Conservation (phyloP, 2,329 filamentous ascomycete species). For the Boeremia exigua region DNA sequence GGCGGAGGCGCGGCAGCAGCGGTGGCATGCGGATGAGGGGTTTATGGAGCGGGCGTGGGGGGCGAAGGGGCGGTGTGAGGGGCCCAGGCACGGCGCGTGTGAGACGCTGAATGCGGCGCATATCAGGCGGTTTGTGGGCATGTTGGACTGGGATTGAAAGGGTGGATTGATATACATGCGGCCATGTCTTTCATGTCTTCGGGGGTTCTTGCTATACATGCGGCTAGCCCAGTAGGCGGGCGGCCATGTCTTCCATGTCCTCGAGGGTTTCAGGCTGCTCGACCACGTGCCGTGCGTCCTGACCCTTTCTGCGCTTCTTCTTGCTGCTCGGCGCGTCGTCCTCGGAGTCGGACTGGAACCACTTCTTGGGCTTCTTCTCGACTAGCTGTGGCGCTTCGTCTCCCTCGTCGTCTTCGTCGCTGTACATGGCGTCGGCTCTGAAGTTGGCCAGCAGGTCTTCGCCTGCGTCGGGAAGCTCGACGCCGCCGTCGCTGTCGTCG, state of each 20-base stretch:
- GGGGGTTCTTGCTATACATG: constrained; percentile 13
- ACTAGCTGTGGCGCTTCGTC: constrained; percentile 53
- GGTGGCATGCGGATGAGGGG: constrained; percentile 46
- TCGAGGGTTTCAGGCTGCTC: constrained; percentile 79
- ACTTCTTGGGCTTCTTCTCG: constrained; percentile 75
- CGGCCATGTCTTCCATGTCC: constrained; percentile 78
- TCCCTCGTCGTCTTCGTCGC: constrained; percentile 51
- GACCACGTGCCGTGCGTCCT: constrained; percentile 60
- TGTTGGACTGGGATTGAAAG: constrained; percentile 22
- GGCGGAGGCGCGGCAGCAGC: constrained; percentile 51
- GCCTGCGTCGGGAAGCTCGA: constrained; percentile 38
- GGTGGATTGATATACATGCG: not conserved
- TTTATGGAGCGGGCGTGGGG: constrained; percentile 28
- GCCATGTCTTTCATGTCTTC: constrained; percentile 81
- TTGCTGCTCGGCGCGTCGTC: constrained; percentile 52
- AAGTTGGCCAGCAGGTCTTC: constrained; percentile 54
- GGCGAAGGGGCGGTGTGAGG: constrained; percentile 3
- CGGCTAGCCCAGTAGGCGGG: constrained; percentile 66
- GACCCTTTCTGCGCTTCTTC: constrained; percentile 55
- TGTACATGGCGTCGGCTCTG: constrained; percentile 48
- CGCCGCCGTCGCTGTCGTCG: constrained; percentile 34
- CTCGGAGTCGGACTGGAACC: constrained; percentile 73
- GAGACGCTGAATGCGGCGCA: constrained; percentile 23
- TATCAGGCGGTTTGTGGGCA: constrained; percentile 20
- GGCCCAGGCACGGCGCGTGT: constrained; percentile 19